These are phyloP conservation scores for Amanita pseudoporphyria DNA, from an alignment of 768 basidiomycete genomes.

Conservation along the genomic window DNA sequence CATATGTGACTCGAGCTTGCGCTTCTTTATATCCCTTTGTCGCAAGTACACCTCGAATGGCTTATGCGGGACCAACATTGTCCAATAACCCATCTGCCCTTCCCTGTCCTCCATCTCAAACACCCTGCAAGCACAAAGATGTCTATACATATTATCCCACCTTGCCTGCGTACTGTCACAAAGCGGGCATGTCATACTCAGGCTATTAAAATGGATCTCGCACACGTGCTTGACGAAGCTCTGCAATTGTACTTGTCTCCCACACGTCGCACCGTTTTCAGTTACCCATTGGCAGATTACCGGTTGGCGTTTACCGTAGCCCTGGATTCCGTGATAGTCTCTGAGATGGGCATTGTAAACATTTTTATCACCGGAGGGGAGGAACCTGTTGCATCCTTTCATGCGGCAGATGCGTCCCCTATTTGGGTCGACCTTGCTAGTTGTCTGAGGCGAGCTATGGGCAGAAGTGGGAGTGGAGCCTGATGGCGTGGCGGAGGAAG, in stretches of 20 bases:
- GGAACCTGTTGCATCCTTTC: not conserved
- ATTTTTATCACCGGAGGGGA: not conserved
- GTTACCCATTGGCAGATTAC: not conserved
- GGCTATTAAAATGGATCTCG: constrained; percentile 2
- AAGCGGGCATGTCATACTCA: not conserved
- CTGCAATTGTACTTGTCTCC: not conserved
- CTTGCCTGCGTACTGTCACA: constrained; percentile 1
- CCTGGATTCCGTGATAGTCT: not conserved
- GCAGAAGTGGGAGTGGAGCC: not conserved
- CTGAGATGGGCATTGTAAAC: not conserved
- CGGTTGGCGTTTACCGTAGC: not conserved
- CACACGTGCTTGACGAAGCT: constrained; percentile 5
- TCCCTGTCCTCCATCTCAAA: not conserved
- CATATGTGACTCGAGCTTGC: no score
- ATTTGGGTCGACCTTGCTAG: not conserved
- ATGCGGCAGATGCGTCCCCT: not conserved
- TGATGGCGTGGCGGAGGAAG: not conserved
- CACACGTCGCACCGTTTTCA: not conserved
- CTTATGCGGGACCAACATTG: not conserved
- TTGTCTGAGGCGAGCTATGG: no score
- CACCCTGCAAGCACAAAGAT: not conserved
- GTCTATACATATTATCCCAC: constrained; percentile 3
- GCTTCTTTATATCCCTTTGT: not conserved
- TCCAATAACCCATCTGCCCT: not conserved
- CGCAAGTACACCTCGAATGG: not conserved